Evolutionary conservation across 768 basidiomycete species (phyloP).

Genomic region (Suillus lakei): DNA sequence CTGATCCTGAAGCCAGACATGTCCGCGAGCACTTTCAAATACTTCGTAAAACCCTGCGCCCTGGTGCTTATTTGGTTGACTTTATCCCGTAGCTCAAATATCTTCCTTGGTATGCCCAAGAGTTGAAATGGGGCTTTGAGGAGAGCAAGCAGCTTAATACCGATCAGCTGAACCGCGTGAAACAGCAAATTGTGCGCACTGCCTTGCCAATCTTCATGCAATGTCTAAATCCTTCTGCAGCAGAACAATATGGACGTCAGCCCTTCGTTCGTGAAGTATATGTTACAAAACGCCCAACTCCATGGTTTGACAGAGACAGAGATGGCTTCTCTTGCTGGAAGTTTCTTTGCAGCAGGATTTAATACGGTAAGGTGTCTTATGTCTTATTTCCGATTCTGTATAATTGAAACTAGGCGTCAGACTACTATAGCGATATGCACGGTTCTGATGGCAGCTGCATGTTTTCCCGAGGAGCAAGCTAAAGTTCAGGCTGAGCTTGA

Average conservation of each 20-base stretch:
- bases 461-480: slow-evolving; percentile 47
- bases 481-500: slow-evolving; percentile 60
- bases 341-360: slow-evolving; percentile 1
- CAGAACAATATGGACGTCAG: background rate
- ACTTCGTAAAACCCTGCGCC: background rate
- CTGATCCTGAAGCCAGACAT: background rate
- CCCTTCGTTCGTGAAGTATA: background rate
- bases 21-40: background rate
- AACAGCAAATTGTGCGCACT: background rate
- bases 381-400: too few species aligned
- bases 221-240: background rate
- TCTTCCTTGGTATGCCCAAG: background rate
- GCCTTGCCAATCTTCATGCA: background rate
- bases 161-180: background rate
- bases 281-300: background rate
- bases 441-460: background rate
- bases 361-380: background rate
- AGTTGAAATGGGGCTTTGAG: background rate
- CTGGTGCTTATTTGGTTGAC: background rate
- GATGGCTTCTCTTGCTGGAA: background rate
- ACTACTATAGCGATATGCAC: background rate
- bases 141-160: background rate
- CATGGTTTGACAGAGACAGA: background rate
- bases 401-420: too few species aligned
- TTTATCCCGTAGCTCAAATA: background rate